Evolutionary conservation across 176 grass and related monocot genomes (phyloP).

Genomic region (Thalia dealbata): DNA sequence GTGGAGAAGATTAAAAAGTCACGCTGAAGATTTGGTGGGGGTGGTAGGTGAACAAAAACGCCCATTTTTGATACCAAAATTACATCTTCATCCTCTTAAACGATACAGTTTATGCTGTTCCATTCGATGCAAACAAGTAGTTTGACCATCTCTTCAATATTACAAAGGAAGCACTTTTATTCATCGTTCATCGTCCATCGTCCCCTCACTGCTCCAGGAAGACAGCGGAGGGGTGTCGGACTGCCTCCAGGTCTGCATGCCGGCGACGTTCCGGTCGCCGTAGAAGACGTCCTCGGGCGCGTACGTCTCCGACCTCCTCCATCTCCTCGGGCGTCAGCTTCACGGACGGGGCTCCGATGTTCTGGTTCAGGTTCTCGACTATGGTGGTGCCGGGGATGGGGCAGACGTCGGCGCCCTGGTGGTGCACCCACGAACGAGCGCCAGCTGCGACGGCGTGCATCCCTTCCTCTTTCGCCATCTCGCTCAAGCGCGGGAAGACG

Average conservation of each 20-base stretch:
- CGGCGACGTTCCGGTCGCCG: background rate
- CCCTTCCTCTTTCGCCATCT: conserved; percentile 36
- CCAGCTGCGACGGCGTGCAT: conserved; percentile 45
- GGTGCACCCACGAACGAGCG: conserved; percentile 58
- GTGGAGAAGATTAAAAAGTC: too few relatives aligned
- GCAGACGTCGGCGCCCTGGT: conserved; percentile 52
- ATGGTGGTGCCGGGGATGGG: conserved; percentile 65
- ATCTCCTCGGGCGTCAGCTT: conserved; percentile 42
- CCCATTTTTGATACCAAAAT: too few relatives aligned
- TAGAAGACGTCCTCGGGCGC: background rate
- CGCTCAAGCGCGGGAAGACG: conserved; percentile 38
- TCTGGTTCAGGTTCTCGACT: conserved; percentile 47
- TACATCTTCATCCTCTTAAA: too few relatives aligned
- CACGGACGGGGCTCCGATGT: conserved; percentile 37
- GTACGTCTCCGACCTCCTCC: conserved; percentile 37
- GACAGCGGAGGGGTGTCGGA: background rate
- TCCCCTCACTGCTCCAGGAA: background rate
- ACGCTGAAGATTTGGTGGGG: background rate
- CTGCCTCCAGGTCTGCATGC: background rate
- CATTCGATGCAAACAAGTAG: too few relatives aligned
- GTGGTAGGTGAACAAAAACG: too few relatives aligned
- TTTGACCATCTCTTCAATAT: too few relatives aligned
- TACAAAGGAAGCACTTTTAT: too few relatives aligned
- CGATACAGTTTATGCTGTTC: too few relatives aligned
- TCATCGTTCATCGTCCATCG: too few relatives aligned